phyloP scores from a whole-genome alignment of 2,329 filamentous ascomycete genomes.

The Trichoderma oligosporum region DNA sequence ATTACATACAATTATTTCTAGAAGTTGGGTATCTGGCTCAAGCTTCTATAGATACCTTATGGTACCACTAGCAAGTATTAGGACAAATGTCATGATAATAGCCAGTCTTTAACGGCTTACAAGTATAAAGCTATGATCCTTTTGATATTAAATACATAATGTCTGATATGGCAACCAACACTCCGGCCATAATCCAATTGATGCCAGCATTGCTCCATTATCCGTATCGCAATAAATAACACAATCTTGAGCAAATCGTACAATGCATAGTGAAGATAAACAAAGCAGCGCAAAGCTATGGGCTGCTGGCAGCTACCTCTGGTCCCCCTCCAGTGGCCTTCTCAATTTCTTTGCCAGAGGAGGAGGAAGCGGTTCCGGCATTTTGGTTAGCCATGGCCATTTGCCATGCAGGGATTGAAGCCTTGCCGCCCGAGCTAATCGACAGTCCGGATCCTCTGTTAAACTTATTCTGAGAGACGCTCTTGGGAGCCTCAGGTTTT shows the following conservation, averaged over 20 bases:
- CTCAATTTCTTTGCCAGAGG: slow-evolving; percentile 8
- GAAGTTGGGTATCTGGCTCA: no score
- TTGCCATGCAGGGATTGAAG: slow-evolving; percentile 77
- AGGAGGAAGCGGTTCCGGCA: slow-evolving; percentile 15
- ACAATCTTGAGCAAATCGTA: slow-evolving; percentile 6
- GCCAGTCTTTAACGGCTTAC: no score
- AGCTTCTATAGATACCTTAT: no score
- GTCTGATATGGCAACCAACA: neutral
- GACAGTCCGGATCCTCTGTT: slow-evolving; percentile 39
- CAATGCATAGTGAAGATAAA: slow-evolving; percentile 3
- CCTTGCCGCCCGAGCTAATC: slow-evolving; percentile 46
- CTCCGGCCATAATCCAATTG: slow-evolving; percentile 13
- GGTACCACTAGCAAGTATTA: no score
- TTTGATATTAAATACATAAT: slow-evolving; percentile 17
- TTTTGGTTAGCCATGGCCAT: slow-evolving; percentile 62
- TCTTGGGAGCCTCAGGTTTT: slow-evolving; percentile 33
- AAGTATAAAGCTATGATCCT: neutral
- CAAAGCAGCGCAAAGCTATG: slow-evolving; percentile 3
- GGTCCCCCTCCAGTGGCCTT: neutral
- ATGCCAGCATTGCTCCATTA: slow-evolving; percentile 11
- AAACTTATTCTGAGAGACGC: slow-evolving; percentile 29
- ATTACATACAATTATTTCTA: no score
- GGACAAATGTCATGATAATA: no score
- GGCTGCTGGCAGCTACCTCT: slow-evolving; percentile 15
- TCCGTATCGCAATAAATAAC: neutral